A percentile compares a stretch with the other conserved stretches of the same genome.
Evolutionary conservation across 148 eudicot species (phyloP).

Genomic region (Talinum fruticosum): DNA sequence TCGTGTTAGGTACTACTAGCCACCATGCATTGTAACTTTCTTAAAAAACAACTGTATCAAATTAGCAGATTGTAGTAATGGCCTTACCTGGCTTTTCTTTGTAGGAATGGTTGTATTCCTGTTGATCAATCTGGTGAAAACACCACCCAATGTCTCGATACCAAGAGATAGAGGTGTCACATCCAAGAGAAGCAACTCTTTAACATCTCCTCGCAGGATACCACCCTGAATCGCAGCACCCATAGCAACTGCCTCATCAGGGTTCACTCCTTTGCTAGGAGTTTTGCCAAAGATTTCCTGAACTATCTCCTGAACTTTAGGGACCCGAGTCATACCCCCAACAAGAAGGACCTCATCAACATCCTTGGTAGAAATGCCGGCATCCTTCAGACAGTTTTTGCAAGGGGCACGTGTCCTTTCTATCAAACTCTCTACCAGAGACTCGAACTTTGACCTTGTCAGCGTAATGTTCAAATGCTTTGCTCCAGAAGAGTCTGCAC

Average conservation of each 20-base stretch:
- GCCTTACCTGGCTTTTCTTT: slow-evolving; percentile 85
- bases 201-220: slow-evolving; percentile 93
- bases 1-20: too few species aligned
- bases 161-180: too few species aligned
- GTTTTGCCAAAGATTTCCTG: slow-evolving; percentile 77
- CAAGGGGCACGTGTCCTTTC: slow-evolving; percentile 84
- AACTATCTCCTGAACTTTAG: slow-evolving; percentile 82
- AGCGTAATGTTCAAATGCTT: slow-evolving; percentile 89
- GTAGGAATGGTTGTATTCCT: slow-evolving; percentile 95
- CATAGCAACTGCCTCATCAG: slow-evolving; percentile 97
- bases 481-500: slow-evolving; percentile 89
- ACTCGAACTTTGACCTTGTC: slow-evolving; percentile 86
- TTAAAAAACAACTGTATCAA: too few species aligned
- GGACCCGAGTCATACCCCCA: slow-evolving; percentile 96
- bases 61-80: background rate
- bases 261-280: slow-evolving; percentile 96
- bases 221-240: slow-evolving; percentile 99
- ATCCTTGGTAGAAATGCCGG: slow-evolving; percentile 63
- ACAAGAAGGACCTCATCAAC: slow-evolving; percentile 92
- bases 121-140: slow-evolving; percentile 78
- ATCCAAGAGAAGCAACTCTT: slow-evolving; percentile 90
- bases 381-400: slow-evolving; percentile 88
- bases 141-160: slow-evolving; percentile 94
- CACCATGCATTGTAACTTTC: too few species aligned
- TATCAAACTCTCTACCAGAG: slow-evolving; percentile 68